Evolutionary conservation across 805 yeast species (phyloP), one percentile per base, ranked within the genome.

Genomic region (Maudiozyma bulderi): DNA sequence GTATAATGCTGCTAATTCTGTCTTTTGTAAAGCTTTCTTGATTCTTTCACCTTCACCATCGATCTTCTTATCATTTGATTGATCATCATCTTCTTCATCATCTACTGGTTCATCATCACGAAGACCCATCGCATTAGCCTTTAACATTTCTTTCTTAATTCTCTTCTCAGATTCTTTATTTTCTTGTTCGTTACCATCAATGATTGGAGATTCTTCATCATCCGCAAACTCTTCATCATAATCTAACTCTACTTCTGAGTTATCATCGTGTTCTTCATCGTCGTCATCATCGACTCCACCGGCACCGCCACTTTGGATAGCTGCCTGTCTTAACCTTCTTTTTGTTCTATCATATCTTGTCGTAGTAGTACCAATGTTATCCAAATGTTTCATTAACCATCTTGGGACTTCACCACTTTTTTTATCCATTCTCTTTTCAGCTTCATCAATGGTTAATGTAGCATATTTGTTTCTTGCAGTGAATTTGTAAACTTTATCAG

Each of bases 181-280:
- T 61, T 93, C 98, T 60, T 93, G 96, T 61, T 91, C 98, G 52
- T 90, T 75, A 44, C 96, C 96, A 60, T 91, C 98, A 74, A 91
- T 80, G 51, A 93, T 86, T 31, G 99, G 99, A 1, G 98, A 98
- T 65, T 91, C 99, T 70, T 93, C 99, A 65, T 93, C 99, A 66
- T 93, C 99, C 30, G 93, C 97, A 68, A 93, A 93, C 65, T 90
- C 97, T 65, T 93, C 98, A 57, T 93, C 97, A 60, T 75, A 91
- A 68, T 91, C 99, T 59, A 93, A 70, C 61, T 89, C 97, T 55
- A 90, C 97, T 54, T 86, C 88, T 50, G 88, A 95, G 9, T 88
- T 82, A 55, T 81, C 87, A 52, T 80, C 77, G 50, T 67, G 67
- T 50, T 73, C 72, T 43, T 67, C 68, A 30, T 55, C 69, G 40